Percentiles rank a stretch among this genome's conserved stretches.
These are phyloP conservation scores for Globisporangium camurandrum DNA, from an alignment of 352 stramenopile genomes.

Conservation along the genomic window DNA sequence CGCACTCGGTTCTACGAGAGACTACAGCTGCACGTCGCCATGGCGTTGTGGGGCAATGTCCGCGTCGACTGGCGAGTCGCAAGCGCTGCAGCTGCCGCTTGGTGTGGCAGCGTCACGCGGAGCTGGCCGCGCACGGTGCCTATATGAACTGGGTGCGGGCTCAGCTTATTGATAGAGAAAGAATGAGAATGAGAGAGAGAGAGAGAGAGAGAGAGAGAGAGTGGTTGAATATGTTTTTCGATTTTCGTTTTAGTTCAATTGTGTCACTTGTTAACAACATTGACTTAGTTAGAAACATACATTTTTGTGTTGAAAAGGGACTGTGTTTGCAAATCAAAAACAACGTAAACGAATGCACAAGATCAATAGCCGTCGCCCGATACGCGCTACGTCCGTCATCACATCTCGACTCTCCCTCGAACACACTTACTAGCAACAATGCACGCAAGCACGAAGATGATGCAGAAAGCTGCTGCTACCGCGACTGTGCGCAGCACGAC, in stretches of 20 bases:
- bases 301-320: background rate
- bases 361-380: too few relatives aligned
- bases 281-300: background rate
- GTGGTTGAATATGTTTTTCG: too few relatives aligned
- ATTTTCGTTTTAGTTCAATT: too few relatives aligned
- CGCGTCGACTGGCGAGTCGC: constrained; percentile 9
- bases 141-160: too few relatives aligned
- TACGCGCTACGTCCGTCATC: background rate
- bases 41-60: constrained; percentile 8
- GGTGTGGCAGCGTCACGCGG: constrained; percentile 48
- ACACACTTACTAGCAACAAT: background rate
- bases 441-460: constrained; percentile 11
- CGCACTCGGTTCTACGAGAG: constrained; percentile 26
- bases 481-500: constrained; percentile 69
- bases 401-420: background rate
- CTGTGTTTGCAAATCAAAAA: too few relatives aligned
- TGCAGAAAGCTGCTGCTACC: constrained; percentile 9
- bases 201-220: too few relatives aligned
- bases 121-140: constrained; percentile 46
- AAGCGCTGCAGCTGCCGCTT: constrained; percentile 20
- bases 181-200: too few relatives aligned
- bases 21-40: constrained; percentile 45
- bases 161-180: too few relatives aligned
- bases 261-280: too few relatives aligned
- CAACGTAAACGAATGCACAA: background rate